phyloP scores from a whole-genome alignment of 768 basidiomycete species.

The Leccinum subtestaceum region DNA sequence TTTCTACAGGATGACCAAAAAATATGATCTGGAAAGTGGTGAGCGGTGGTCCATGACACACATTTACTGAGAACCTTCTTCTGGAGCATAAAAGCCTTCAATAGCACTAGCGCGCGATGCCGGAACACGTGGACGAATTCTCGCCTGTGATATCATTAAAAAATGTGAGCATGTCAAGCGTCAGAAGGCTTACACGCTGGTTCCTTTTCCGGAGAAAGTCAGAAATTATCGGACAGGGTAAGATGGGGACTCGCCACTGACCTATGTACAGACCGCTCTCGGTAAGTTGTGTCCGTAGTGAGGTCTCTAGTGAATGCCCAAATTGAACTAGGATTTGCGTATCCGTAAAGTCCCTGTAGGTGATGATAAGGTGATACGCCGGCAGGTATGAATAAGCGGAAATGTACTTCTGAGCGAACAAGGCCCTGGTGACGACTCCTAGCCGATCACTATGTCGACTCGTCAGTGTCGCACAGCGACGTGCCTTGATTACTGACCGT shows the following conservation, averaged over 20 bases:
- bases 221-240: constrained; percentile 3
- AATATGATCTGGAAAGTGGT: constrained; percentile 76
- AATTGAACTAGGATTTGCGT: constrained; percentile 90
- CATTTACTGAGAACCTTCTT: constrained; percentile 59
- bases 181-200: constrained; percentile 54
- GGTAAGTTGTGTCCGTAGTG: constrained; percentile 76
- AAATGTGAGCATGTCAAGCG: neutral
- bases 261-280: constrained; percentile 97
- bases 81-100: constrained; percentile 93
- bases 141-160: constrained; percentile 47
- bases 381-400: neutral
- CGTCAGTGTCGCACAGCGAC: constrained; percentile 1
- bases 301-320: constrained; percentile 68
- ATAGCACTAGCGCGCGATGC: constrained; percentile 86
- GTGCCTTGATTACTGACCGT: constrained; percentile 45
- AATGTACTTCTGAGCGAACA: constrained; percentile 76
- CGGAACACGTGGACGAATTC: constrained; percentile 93
- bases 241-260: constrained; percentile 32
- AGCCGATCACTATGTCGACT: constrained; percentile 70
- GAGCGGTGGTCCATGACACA: constrained; percentile 6
- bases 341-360: constrained; percentile 77
- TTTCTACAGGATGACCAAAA: constrained; percentile 94
- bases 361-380: neutral
- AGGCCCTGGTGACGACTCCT: constrained; percentile 88
- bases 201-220: constrained; percentile 45